Base-by-base conservation (phyloP, 2,329 filamentous ascomycete genomes). In the Calycina herbarum region DNA sequence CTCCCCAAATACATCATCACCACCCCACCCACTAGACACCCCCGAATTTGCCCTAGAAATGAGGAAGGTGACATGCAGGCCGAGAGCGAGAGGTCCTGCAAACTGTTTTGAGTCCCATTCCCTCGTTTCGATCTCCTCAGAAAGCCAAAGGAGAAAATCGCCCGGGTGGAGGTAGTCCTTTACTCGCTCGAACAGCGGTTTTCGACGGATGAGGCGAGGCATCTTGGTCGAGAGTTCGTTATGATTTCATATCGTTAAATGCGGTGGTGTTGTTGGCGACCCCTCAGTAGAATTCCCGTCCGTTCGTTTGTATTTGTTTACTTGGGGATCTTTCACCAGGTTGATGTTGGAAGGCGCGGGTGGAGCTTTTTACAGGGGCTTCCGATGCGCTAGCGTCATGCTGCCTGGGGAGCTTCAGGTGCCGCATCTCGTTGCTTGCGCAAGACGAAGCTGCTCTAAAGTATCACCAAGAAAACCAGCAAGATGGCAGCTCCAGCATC, bases 111-210 rank as follows among this genome's bases (percentile, higher is more conserved):
- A 92, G 72, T 97, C 92, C 88, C 93, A 96, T 73, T 97, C 92
- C 75, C 90, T 89, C 33, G 93, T 93, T 76, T 97, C 94, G 67
- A 99, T 85, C 79, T 97, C 92, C 77, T 98, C 94, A 0, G 92
- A 96, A 1, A 96, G 79, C 91, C 93, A 97, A 20, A 99, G 86
- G 63, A 95, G 80, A 74, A 94, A 91, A 79, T 99, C 95, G 80
- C 91, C 89, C 2, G 92, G 93, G 75, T 98, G 94, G 66, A 97
- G 81, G 77, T 88, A 88, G 64, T 91, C 84, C 76, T 88, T 87
- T 77, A 98, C 85, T 77, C 94, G 92, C 83, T 98, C 90, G 35
- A 80, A 76, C 71, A 97, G 85, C 76, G 95, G 89, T 76, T 87
- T 87, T 73, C 88, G 89, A 76, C 95, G 93, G 72, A 99, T 88